Conservation (phyloP, 495 filamentous ascomycete genomes). For the Talaromyces thailandensis region DNA sequence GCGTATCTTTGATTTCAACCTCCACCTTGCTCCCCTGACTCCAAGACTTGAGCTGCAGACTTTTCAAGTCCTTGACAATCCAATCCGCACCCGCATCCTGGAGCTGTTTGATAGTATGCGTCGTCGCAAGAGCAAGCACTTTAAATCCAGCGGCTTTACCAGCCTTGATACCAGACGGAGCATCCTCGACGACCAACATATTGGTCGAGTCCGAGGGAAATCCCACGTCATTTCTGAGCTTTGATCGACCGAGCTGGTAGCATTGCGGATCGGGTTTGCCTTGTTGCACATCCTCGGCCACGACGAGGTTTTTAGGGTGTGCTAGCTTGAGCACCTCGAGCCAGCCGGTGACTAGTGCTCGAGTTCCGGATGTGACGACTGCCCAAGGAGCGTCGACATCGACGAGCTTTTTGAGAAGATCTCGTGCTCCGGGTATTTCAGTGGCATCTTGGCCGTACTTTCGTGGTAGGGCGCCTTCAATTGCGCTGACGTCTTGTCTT, state of each 20-base stretch:
- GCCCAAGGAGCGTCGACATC: slow-evolving; percentile 61
- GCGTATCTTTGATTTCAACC: slow-evolving; percentile 41
- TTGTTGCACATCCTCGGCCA: slow-evolving; percentile 73
- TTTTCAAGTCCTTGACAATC: slow-evolving; percentile 73
- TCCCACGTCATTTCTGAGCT: slow-evolving; percentile 30
- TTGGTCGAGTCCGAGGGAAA: slow-evolving; percentile 37
- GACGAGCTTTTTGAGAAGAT: slow-evolving; percentile 50
- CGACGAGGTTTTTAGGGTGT: slow-evolving; percentile 62
- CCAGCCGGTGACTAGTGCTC: slow-evolving; percentile 79
- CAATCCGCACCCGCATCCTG: slow-evolving; percentile 71
- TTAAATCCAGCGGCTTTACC: slow-evolving; percentile 86
- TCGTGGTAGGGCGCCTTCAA: slow-evolving; percentile 71
- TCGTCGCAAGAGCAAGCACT: slow-evolving; percentile 81
- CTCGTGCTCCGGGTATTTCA: slow-evolving; percentile 67
- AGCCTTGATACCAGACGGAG: slow-evolving; percentile 80
- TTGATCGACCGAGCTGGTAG: slow-evolving; percentile 63
- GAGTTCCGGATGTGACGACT: slow-evolving; percentile 85
- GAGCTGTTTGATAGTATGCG: slow-evolving; percentile 66
- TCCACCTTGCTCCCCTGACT: slow-evolving; percentile 43
- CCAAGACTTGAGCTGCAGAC: slow-evolving; percentile 49
- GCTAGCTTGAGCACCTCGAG: slow-evolving; percentile 68
- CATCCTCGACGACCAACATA: slow-evolving; percentile 83
- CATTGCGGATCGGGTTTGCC: slow-evolving; percentile 85
- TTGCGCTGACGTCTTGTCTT: slow-evolving; percentile 59
- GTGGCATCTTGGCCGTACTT: slow-evolving; percentile 66